Percentiles rank a stretch among this genome's conserved stretches.
Conservation (phyloP, 495 filamentous ascomycete species). For the Penicillium ucsense region DNA sequence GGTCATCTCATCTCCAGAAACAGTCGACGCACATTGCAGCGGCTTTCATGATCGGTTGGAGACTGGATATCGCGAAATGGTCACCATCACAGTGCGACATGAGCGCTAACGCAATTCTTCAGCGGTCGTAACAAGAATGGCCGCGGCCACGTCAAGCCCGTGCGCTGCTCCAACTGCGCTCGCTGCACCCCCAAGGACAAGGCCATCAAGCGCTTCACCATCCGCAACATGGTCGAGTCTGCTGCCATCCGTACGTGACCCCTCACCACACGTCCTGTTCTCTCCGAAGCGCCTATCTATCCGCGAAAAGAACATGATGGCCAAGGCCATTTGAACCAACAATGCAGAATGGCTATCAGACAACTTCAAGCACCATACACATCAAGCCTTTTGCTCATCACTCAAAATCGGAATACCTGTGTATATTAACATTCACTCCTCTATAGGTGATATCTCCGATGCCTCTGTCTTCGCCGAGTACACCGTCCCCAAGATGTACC, state of each 20-base stretch:
- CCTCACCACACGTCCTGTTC: slow-evolving; percentile 4
- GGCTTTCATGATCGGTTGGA: slow-evolving; percentile 9
- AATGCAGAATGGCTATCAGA: no score
- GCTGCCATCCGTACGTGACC: slow-evolving; percentile 91
- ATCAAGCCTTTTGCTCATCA: background rate
- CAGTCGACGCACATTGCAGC: background rate
- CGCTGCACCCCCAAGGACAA: slow-evolving; percentile 99
- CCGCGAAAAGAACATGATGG: no score
- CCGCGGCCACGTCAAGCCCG: slow-evolving; percentile 98
- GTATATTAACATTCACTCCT: slow-evolving; percentile 1
- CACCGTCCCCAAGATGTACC: slow-evolving; percentile 99
- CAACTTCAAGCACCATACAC: no score
- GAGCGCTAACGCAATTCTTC: slow-evolving; percentile 20
- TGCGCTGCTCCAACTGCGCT: slow-evolving; percentile 99
- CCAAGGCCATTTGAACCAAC: no score
- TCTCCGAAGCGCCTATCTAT: background rate
- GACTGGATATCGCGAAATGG: slow-evolving; percentile 7
- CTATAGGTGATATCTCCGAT: slow-evolving; percentile 96
- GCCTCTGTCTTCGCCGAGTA: slow-evolving; percentile 99
- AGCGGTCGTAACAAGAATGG: slow-evolving; percentile 99
- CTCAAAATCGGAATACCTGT: background rate
- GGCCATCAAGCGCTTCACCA: slow-evolving; percentile 99
- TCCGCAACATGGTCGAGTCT: slow-evolving; percentile 99
- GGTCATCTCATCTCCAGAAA: background rate
- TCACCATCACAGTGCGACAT: slow-evolving; percentile 5